phyloP scores from a whole-genome alignment of 2,329 filamentous ascomycete genomes.

The Pezicula neosporulosa region DNA sequence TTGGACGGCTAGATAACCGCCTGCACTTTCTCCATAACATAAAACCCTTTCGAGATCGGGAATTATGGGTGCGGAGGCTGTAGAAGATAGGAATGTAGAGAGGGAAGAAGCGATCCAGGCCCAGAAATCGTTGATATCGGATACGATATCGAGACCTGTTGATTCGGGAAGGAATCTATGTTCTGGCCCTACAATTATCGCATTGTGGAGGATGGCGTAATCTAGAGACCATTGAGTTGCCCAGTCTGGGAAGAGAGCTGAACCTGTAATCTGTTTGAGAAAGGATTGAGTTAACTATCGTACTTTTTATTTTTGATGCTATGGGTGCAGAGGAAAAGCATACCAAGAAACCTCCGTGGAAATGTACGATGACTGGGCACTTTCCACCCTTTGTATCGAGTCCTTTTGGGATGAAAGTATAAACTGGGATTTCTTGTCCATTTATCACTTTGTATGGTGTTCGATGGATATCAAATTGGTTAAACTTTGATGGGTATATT shows the following conservation, averaged over 20 bases:
- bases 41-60: too few species aligned
- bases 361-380: conserved; percentile 10
- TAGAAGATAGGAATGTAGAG: too few species aligned
- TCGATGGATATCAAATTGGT: conserved; percentile 8
- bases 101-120: conserved; percentile 33
- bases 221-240: conserved; percentile 33
- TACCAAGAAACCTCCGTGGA: conserved; percentile 15
- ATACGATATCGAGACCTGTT: conserved; percentile 40
- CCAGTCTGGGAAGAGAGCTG: conserved; percentile 17
- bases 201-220: conserved; percentile 32
- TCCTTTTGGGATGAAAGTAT: conserved; percentile 9
- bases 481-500: not conserved
- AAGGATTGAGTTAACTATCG: not conserved
- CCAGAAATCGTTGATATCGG: conserved; percentile 46
- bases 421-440: conserved; percentile 9
- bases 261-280: conserved; percentile 2
- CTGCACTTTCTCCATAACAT: too few species aligned
- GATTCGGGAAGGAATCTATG: conserved; percentile 50
- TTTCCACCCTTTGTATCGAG: conserved; percentile 1
- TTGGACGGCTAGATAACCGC: too few species aligned
- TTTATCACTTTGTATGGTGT: conserved; percentile 14
- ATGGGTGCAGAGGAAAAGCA: not conserved
- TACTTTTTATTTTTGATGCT: not conserved
- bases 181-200: conserved; percentile 43
- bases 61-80: too few species aligned